These are phyloP conservation scores for Mortierella alpina DNA, from an alignment of 192 early-diverging fungal genomes.

Conservation along the genomic window DNA sequence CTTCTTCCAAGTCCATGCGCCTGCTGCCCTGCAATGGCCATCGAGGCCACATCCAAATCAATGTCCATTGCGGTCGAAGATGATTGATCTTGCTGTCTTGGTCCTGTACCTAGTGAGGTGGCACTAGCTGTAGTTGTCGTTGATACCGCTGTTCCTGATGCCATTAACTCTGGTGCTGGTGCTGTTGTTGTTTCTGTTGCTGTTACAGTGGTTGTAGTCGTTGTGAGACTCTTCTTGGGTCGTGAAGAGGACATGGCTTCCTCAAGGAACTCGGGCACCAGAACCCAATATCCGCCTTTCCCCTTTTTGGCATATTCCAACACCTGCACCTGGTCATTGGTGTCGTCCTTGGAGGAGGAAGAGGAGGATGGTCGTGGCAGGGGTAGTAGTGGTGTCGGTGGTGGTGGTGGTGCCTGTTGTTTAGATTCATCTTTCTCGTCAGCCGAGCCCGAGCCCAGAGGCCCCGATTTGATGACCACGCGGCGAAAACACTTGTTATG, in stretches of 20 bases:
- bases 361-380: too few relatives aligned
- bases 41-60: constrained; percentile 24
- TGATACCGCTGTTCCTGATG: too few relatives aligned
- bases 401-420: background rate
- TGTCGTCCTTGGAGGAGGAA: too few relatives aligned
- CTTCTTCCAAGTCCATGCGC: background rate
- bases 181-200: too few relatives aligned
- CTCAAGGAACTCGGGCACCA: constrained; percentile 17
- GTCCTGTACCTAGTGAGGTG: too few relatives aligned
- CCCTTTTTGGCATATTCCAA: constrained; percentile 5
- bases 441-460: background rate
- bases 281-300: constrained; percentile 22
- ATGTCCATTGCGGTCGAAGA: constrained; percentile 1
- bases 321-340: too few relatives aligned
- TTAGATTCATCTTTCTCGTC: constrained; percentile 1
- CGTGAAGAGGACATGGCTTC: constrained; percentile 15
- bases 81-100: too few relatives aligned
- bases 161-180: too few relatives aligned
- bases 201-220: too few relatives aligned
- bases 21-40: constrained; percentile 13
- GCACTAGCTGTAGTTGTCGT: too few relatives aligned
- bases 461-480: constrained; percentile 3
- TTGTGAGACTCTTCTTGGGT: constrained; percentile 10
- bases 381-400: background rate
- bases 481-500: constrained; percentile 20